Percentiles rank a stretch among this genome's conserved stretches.
These are phyloP conservation scores for Phoenix roebelenii DNA, from an alignment of 176 grass and related monocot genomes.

Conservation along the genomic window DNA sequence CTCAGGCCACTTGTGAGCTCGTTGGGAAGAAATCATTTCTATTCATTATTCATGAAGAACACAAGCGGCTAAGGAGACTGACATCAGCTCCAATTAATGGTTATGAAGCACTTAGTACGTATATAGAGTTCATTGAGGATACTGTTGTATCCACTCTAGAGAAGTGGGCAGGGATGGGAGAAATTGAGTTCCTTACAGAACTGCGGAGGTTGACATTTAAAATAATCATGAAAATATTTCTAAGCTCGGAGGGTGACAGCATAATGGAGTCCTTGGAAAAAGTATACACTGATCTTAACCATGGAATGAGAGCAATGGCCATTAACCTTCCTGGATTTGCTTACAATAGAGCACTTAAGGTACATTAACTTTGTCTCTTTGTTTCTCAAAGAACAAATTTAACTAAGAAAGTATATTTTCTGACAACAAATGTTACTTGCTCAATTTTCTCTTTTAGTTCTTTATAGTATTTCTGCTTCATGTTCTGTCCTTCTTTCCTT, in stretches of 20 bases:
- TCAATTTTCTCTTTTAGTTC: too few species aligned
- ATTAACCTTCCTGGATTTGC: constrained; percentile 84
- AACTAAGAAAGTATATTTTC: too few species aligned
- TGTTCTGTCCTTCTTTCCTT: too few species aligned
- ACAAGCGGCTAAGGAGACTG: constrained; percentile 56
- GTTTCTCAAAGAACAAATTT: too few species aligned
- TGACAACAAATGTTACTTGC: too few species aligned
- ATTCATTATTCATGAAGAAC: constrained; percentile 55
- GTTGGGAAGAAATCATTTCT: constrained; percentile 77
- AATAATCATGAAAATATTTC: constrained; percentile 23
- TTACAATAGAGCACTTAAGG: constrained; percentile 47
- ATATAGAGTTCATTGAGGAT: constrained; percentile 62
- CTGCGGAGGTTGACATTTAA: constrained; percentile 14
- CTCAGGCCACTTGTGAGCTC: constrained; percentile 55
- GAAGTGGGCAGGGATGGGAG: constrained; percentile 30
- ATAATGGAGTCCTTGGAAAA: constrained; percentile 40
- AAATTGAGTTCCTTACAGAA: constrained; percentile 51
- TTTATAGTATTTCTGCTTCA: too few species aligned
- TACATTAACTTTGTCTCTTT: neutral
- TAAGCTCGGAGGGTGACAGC: constrained; percentile 6
- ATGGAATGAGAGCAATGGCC: constrained; percentile 85
- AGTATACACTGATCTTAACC: constrained; percentile 79
- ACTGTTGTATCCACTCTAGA: constrained; percentile 42
- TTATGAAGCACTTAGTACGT: constrained; percentile 66
- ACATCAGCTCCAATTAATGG: constrained; percentile 72